Conservation (phyloP, 768 basidiomycete genomes). For the Favolaschia claudopus region DNA sequence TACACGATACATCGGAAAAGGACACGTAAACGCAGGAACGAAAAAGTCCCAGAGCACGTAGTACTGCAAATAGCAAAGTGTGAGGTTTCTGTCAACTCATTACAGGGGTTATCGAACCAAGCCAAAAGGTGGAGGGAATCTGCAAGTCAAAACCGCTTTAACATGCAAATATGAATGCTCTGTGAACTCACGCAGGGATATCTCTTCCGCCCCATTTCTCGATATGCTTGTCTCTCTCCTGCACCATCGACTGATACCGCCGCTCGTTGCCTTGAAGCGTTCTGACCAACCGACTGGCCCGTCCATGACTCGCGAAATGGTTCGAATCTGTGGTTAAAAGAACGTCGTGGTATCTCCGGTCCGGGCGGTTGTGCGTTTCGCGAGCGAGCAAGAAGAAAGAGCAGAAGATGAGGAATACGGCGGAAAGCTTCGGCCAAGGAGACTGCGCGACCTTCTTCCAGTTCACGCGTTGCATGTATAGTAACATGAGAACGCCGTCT, state of each 20-base stretch:
- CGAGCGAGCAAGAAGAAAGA: slow-evolving; percentile 13
- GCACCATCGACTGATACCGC: slow-evolving; percentile 12
- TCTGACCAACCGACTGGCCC: slow-evolving; percentile 9
- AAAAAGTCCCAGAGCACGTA: slow-evolving; percentile 39
- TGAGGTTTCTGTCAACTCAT: background rate
- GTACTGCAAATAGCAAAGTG: background rate
- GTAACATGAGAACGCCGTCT: too few species aligned
- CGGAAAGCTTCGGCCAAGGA: slow-evolving; percentile 17
- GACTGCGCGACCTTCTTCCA: background rate
- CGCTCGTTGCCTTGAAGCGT: slow-evolving; percentile 17
- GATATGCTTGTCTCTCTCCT: slow-evolving; percentile 13
- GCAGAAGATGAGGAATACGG: slow-evolving; percentile 4
- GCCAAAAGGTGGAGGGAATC: slow-evolving; percentile 9
- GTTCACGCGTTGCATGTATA: slow-evolving; percentile 12
- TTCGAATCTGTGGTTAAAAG: background rate
- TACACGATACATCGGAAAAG: slow-evolving; percentile 36
- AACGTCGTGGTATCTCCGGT: slow-evolving; percentile 11
- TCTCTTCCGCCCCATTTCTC: slow-evolving; percentile 5
- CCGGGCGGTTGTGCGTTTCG: background rate
- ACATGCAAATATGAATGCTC: background rate
- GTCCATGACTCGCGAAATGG: background rate
- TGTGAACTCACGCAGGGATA: slow-evolving; percentile 3
- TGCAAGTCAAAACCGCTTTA: background rate
- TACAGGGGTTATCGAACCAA: background rate
- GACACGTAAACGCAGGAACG: slow-evolving; percentile 37